These are phyloP conservation scores for Penicillium italicum DNA, from an alignment of 2,329 filamentous ascomycete species.

Conservation along the genomic window DNA sequence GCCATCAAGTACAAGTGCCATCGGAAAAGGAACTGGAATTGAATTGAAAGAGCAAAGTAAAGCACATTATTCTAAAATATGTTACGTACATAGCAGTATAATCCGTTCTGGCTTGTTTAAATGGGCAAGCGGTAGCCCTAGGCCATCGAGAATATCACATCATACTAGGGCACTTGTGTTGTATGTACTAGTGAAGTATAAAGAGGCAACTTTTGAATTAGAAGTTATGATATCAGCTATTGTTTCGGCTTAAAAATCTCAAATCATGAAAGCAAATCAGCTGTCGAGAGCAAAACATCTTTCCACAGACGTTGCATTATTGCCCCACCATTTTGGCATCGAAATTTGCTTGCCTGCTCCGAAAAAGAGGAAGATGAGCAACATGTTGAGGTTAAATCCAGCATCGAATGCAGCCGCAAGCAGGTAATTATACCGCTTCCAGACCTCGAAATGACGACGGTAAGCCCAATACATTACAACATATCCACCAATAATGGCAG, in stretches of 20 bases:
- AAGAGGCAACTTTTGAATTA: not conserved
- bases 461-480: slow-evolving; percentile 60
- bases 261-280: not conserved
- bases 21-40: not conserved
- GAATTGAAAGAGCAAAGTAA: not conserved
- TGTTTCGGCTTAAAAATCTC: not conserved
- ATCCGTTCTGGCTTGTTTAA: not conserved
- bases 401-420: slow-evolving; percentile 60
- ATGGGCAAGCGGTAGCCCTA: not conserved
- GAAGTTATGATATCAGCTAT: not conserved
- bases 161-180: not conserved
- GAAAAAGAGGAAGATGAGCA: slow-evolving; percentile 60
- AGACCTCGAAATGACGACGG: slow-evolving; percentile 54
- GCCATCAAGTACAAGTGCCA: slow-evolving; percentile 1
- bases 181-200: not conserved
- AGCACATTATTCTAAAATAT: not conserved
- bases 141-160: not conserved
- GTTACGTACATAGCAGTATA: not conserved
- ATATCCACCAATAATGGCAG: slow-evolving; percentile 57
- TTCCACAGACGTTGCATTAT: slow-evolving; percentile 53
- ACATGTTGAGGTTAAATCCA: slow-evolving; percentile 60
- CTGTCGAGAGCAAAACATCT: slow-evolving; percentile 54
- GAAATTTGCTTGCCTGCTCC: slow-evolving; percentile 54
- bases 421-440: slow-evolving; percentile 60
- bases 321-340: slow-evolving; percentile 65